Evolutionary conservation across 768 basidiomycete species (phyloP), one percentile per base, ranked within the genome.

Genomic region (Pleurotus citrinopileatus): DNA sequence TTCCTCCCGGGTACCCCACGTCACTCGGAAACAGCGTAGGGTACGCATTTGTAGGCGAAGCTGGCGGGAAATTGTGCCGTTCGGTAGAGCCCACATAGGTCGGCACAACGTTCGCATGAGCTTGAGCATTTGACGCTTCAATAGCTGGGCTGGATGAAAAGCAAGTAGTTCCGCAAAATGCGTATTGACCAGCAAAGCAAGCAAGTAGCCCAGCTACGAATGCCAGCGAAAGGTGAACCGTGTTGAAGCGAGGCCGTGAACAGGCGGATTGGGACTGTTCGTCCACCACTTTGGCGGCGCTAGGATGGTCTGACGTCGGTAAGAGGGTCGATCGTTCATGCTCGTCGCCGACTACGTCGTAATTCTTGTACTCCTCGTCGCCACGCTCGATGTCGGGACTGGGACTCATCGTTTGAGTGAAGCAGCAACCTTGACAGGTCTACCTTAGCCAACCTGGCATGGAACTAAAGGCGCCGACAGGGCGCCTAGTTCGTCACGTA

Each of bases 1-100:
- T 93, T 20, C 73, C 76, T 13, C 91, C 91, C 2, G 86, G 74
- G 64, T 91, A 84, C 32, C 91, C 91, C 3, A 94, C 84, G 60
- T 83, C 60, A 26, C 88, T 79, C 3, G 91, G 91, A 66, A 94
- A 94, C 23, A 88, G 60, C 0, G 85, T 80, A 0, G 91, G 87
- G 59, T 78, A 77, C 6, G 72, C 75, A 60, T 93, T 93, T 15
- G 89, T 91, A 0, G 91, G 89, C 4, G 79, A 77, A 0, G 81
- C 59, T 0, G 91, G 91, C 7, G 91, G 91, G 65, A 80, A 91
- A 19, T 81, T 65, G 66, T 91, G 82, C 3, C 79, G 75, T 55
- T 79, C 76, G 2, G 88, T 86, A 0, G 88, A 89, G 12, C 91
- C 90, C 17, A 83, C 87, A 64, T 83, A 81, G 1, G 88, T 84